These are phyloP conservation scores for Kregervanrija delftensis DNA, from an alignment of 805 yeast genomes.

Conservation along the genomic window DNA sequence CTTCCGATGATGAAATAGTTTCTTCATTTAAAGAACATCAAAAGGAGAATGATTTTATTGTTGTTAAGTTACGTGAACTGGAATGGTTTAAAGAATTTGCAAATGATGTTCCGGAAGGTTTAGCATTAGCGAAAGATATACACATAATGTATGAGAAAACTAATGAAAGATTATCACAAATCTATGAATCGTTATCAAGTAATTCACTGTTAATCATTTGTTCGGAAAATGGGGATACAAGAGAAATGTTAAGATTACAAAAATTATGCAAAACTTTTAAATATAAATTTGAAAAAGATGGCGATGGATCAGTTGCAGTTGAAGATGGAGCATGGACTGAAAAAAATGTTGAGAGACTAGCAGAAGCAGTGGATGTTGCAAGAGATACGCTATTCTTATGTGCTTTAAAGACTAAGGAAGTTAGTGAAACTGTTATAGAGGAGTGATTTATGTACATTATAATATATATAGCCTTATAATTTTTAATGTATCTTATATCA, in stretches of 20 bases:
- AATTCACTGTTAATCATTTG: slow-evolving; percentile 55
- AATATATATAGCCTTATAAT: too few species aligned
- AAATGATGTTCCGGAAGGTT: slow-evolving; percentile 10
- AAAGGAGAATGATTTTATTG: slow-evolving; percentile 38
- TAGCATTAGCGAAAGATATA: slow-evolving; percentile 5
- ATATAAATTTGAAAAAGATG: slow-evolving; percentile 33
- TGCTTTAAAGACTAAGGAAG: slow-evolving; percentile 20
- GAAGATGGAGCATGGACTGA: slow-evolving; percentile 37
- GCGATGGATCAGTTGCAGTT: slow-evolving; percentile 26
- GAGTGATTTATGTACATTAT: neutral
- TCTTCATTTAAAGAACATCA: slow-evolving; percentile 32
- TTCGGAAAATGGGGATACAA: slow-evolving; percentile 58
- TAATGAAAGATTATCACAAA: slow-evolving; percentile 36
- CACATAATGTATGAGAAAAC: slow-evolving; percentile 26
- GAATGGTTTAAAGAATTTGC: slow-evolving; percentile 35
- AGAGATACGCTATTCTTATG: slow-evolving; percentile 56
- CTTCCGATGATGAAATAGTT: slow-evolving; percentile 55
- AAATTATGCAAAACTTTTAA: slow-evolving; percentile 36
- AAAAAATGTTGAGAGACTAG: slow-evolving; percentile 40
- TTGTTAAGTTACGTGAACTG: slow-evolving; percentile 53
- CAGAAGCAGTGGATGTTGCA: slow-evolving; percentile 42
- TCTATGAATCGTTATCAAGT: slow-evolving; percentile 49
- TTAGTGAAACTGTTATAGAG: neutral
- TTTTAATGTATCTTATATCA: too few species aligned
- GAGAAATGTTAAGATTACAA: slow-evolving; percentile 41